A percentile compares a stretch with the other conserved stretches of the same genome.
Evolutionary conservation across 2,329 filamentous ascomycete genomes (phyloP).

Genomic region (Zelopaecilomyces penicillatus): DNA sequence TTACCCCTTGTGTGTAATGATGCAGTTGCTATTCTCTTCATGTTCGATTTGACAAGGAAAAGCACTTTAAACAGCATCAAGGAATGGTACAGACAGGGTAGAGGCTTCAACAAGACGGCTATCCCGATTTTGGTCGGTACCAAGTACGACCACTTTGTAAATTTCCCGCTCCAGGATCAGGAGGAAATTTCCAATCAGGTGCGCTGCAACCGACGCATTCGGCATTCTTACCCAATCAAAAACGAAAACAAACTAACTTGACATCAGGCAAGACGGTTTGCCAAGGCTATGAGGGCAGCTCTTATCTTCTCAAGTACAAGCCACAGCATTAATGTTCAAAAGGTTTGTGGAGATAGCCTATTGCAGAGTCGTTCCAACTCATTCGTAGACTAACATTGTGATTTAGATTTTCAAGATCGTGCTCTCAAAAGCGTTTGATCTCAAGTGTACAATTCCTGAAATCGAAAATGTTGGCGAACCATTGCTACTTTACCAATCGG

Average conservation of each 20-base stretch:
- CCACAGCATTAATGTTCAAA: slow-evolving; percentile 99
- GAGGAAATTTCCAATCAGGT: slow-evolving; percentile 98
- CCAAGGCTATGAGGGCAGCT: slow-evolving; percentile 95
- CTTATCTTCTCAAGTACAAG: slow-evolving; percentile 98
- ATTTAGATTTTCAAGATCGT: slow-evolving; percentile 97
- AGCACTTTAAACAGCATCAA: slow-evolving; percentile 99
- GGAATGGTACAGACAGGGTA: slow-evolving; percentile 96
- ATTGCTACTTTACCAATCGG: slow-evolving; percentile 76
- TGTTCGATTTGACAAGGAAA: slow-evolving; percentile 98
- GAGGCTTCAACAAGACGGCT: slow-evolving; percentile 99
- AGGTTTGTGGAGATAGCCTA: slow-evolving; percentile 43
- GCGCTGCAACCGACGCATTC: slow-evolving; percentile 13
- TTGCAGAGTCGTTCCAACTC: background rate
- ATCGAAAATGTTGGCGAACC: slow-evolving; percentile 98
- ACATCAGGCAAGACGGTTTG: slow-evolving; percentile 77
- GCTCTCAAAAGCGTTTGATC: slow-evolving; percentile 93
- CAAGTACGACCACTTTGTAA: slow-evolving; percentile 99
- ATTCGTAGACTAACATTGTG: slow-evolving; percentile 2
- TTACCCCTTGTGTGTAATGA: slow-evolving; percentile 98
- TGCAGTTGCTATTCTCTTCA: slow-evolving; percentile 96
- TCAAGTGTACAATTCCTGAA: slow-evolving; percentile 98
- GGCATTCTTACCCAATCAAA: too few species aligned
- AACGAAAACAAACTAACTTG: slow-evolving; percentile 6
- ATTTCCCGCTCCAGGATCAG: slow-evolving; percentile 93
- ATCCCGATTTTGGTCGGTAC: slow-evolving; percentile 96